A percentile compares a stretch with the other conserved stretches of the same genome.
Evolutionary conservation across 257 asterid species (phyloP).

Genomic region (Fraxinus anomala): DNA sequence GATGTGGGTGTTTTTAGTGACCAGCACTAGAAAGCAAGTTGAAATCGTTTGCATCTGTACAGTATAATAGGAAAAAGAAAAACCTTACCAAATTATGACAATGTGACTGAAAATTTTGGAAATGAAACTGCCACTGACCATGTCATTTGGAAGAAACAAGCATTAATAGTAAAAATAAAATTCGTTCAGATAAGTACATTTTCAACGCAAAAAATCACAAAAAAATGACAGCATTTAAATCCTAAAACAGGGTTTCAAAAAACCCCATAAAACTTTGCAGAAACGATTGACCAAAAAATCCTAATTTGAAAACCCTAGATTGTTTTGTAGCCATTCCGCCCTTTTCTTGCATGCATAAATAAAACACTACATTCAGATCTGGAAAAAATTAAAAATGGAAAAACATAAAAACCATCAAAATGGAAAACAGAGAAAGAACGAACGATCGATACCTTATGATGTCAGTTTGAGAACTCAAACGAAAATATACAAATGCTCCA

Average conservation of each 20-base stretch:
- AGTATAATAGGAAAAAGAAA: not conserved
- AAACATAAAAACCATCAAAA: not conserved
- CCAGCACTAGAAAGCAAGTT: not conserved
- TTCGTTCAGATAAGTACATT: not conserved
- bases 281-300: slow-evolving; percentile 3
- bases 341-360: slow-evolving; percentile 12
- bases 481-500: slow-evolving; percentile 12
- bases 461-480: not conserved
- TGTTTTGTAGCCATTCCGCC: not conserved
- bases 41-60: not conserved
- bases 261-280: not conserved
- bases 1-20: not conserved
- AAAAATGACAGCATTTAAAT: not conserved
- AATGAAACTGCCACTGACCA: not conserved
- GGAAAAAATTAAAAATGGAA: not conserved
- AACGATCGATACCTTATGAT: slow-evolving; percentile 27
- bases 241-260: not conserved
- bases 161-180: not conserved
- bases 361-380: slow-evolving; percentile 29
- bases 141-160: not conserved
- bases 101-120: not conserved
- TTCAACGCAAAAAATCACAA: slow-evolving; percentile 4
- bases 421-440: slow-evolving; percentile 18
- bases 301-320: slow-evolving; percentile 40
- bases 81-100: not conserved